Evolutionary conservation across 148 eudicot genomes (phyloP).

Genomic region (Rhododendron kiyosumense): DNA sequence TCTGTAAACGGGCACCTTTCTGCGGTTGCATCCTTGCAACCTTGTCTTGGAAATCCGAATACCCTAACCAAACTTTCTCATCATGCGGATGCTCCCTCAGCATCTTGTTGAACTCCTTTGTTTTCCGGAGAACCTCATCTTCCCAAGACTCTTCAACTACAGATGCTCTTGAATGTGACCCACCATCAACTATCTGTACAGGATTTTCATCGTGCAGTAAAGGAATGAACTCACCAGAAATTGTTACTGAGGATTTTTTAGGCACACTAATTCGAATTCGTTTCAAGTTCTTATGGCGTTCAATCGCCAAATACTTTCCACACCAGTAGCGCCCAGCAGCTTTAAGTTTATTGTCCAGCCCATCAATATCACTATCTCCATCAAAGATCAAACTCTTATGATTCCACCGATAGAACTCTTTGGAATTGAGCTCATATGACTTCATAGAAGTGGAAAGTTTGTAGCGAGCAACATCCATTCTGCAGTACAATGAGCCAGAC

Average conservation of each 20-base stretch:
- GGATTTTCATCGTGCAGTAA: constrained; percentile 30
- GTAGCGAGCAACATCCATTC: constrained; percentile 88
- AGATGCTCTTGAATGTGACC: constrained; percentile 20
- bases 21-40: constrained; percentile 83
- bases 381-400: constrained; percentile 26
- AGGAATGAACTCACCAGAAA: constrained; percentile 51
- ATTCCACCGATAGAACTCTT: constrained; percentile 21
- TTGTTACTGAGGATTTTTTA: constrained; percentile 21
- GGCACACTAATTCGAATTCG: constrained; percentile 51
- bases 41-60: constrained; percentile 88
- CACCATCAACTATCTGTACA: constrained; percentile 23
- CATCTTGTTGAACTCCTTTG: constrained; percentile 81
- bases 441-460: constrained; percentile 44
- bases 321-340: constrained; percentile 90
- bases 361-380: constrained; percentile 66
- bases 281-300: constrained; percentile 70
- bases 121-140: constrained; percentile 79
- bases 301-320: constrained; percentile 63
- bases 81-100: constrained; percentile 81
- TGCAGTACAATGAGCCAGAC: constrained; percentile 23
- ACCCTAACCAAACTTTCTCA: constrained; percentile 67
- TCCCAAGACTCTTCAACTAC: constrained; percentile 93
- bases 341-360: constrained; percentile 52
- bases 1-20: constrained; percentile 91
- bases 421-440: constrained; percentile 24